Conservation (phyloP, 768 basidiomycete species). For the Polyporus arcularius region DNA sequence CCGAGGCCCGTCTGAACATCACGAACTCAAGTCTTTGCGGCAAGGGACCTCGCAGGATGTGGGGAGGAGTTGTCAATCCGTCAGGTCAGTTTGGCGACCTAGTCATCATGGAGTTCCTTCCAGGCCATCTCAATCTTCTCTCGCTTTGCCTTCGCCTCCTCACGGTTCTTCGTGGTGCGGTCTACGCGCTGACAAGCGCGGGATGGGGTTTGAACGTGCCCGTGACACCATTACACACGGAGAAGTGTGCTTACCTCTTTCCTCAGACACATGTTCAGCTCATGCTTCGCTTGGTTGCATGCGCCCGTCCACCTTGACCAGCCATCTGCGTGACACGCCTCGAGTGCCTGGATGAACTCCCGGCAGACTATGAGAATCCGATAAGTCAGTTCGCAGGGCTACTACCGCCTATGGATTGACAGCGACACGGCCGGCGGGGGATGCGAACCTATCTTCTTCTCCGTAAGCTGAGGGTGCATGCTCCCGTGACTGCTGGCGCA, state of each 20-base stretch:
- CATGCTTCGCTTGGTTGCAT: constrained; percentile 69
- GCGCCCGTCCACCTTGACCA: constrained; percentile 70
- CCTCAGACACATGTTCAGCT: constrained; percentile 69
- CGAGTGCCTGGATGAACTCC: constrained; percentile 77
- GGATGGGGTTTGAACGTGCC: not conserved
- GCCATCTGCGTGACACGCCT: constrained; percentile 62
- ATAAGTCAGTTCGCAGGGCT: constrained; percentile 6
- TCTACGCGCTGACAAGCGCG: constrained; percentile 48
- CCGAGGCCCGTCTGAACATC: too few relatives aligned
- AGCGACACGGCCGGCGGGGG: constrained; percentile 16
- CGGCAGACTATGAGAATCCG: constrained; percentile 54
- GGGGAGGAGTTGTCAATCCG: not conserved
- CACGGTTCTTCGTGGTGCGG: constrained; percentile 61
- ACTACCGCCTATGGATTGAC: constrained; percentile 12
- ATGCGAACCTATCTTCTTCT: constrained; percentile 22
- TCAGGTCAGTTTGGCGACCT: constrained; percentile 23
- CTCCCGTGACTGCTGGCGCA: not conserved
- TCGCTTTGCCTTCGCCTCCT: constrained; percentile 56
- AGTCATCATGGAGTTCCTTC: constrained; percentile 57
- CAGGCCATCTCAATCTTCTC: constrained; percentile 57
- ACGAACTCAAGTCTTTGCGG: not conserved
- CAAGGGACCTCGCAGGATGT: not conserved
- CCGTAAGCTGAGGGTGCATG: constrained; percentile 32
- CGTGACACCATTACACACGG: not conserved
- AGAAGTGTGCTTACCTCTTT: constrained; percentile 57